These are phyloP conservation scores for Scutellaria minor DNA, from an alignment of 257 asterid genomes.

Conservation along the genomic window DNA sequence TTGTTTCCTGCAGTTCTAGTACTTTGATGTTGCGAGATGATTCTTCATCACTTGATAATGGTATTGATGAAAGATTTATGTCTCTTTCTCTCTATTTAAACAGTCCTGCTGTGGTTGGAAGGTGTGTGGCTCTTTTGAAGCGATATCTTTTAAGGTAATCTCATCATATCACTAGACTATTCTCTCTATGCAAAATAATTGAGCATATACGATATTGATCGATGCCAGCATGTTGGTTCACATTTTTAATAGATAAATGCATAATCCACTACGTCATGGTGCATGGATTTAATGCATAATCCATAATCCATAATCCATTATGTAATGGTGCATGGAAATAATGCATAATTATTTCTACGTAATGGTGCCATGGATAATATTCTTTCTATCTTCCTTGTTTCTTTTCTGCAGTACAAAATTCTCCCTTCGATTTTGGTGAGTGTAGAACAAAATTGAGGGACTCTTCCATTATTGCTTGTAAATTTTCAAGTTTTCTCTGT, in stretches of 20 bases:
- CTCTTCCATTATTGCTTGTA: background rate
- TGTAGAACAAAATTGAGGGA: background rate
- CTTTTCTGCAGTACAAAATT: background rate
- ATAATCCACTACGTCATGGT: too few relatives aligned
- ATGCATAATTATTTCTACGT: too few relatives aligned
- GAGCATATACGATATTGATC: background rate
- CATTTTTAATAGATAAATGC: conserved; percentile 2
- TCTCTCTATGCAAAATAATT: conserved; percentile 18
- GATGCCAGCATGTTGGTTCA: conserved; percentile 24
- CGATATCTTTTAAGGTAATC: conserved; percentile 87
- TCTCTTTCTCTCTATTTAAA: conserved; percentile 29
- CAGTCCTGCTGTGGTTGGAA: conserved; percentile 99
- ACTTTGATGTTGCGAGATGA: conserved; percentile 19
- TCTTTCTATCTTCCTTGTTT: background rate
- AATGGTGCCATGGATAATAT: background rate
- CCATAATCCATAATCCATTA: background rate
- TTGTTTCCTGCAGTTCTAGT: conserved; percentile 9
- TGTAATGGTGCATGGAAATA: background rate
- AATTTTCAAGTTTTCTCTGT: background rate
- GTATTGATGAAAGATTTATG: conserved; percentile 30
- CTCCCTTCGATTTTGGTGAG: background rate
- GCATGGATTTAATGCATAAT: background rate
- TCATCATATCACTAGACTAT: conserved; percentile 30
- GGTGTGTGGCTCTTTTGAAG: conserved; percentile 92
- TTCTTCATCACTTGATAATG: conserved; percentile 7